phyloP scores from a whole-genome alignment of 176 grass and related monocot species.

The Hordeum marinum region DNA sequence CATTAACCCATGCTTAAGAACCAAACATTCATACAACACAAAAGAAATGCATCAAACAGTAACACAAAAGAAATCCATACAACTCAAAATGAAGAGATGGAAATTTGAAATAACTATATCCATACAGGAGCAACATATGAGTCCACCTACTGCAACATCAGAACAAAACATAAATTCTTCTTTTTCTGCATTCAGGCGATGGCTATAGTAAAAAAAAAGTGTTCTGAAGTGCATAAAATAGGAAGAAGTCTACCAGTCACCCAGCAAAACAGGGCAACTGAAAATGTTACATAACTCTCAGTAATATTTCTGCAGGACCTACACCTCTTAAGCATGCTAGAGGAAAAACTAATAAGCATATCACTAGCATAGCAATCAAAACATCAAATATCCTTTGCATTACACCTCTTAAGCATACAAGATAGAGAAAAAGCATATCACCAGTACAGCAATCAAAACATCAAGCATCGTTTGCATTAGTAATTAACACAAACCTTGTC shows the following conservation, averaged over 20 bases:
- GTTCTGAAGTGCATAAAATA: background rate
- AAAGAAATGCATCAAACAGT: slow-evolving; percentile 18
- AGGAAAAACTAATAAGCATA: background rate
- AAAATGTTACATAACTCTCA: background rate
- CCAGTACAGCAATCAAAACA: background rate
- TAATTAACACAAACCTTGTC: slow-evolving; percentile 48
- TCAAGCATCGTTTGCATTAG: background rate
- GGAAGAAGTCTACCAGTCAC: background rate
- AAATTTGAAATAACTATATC: background rate
- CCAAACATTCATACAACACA: slow-evolving; percentile 4
- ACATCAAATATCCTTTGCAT: background rate
- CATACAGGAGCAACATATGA: background rate
- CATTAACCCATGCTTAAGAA: background rate
- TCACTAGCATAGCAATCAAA: background rate
- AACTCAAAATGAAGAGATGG: background rate
- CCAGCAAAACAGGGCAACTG: background rate
- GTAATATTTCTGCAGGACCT: background rate
- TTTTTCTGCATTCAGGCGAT: background rate
- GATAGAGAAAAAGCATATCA: background rate
- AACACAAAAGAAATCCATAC: slow-evolving; percentile 3
- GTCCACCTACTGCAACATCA: background rate
- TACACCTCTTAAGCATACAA: background rate
- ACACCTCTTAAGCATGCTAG: background rate
- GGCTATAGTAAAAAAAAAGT: background rate
- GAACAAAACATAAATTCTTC: background rate